Percentiles rank a stretch among this genome's conserved stretches.
These are phyloP conservation scores for Xerocomellus amylosporus DNA, from an alignment of 768 basidiomycete genomes.

Conservation along the genomic window DNA sequence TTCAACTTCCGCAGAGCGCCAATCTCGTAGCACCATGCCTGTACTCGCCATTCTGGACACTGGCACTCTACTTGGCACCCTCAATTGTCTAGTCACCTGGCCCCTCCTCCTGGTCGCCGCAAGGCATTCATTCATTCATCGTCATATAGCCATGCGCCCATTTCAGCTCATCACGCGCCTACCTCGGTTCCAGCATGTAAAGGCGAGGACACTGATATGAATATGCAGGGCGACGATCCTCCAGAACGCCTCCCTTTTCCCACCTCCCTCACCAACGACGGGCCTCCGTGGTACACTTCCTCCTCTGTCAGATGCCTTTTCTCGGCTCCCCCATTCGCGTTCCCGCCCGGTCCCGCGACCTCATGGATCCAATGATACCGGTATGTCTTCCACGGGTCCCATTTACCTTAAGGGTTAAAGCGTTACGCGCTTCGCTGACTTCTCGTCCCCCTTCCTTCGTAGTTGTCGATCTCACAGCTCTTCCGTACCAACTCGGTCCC, in stretches of 20 bases:
- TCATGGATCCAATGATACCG: conserved; percentile 21
- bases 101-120: too few species aligned
- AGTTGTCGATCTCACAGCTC: conserved; percentile 29
- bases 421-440: not conserved
- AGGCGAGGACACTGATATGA: not conserved
- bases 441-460: not conserved
- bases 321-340: not conserved
- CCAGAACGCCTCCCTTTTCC: not conserved
- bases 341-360: not conserved
- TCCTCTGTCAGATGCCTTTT: conserved; percentile 1
- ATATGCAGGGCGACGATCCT: not conserved
- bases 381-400: conserved; percentile 13
- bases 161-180: too few species aligned
- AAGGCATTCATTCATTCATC: not conserved
- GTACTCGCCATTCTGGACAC: conserved; percentile 20
- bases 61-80: conserved; percentile 7
- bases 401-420: not conserved
- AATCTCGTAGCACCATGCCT: conserved; percentile 7
- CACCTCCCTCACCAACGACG: not conserved
- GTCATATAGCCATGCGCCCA: not conserved
- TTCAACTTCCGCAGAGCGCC: not conserved
- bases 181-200: conserved; percentile 1
- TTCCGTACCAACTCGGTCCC: conserved; percentile 30
- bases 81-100: not conserved
- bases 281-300: not conserved